phyloP scores from a whole-genome alignment of 2,329 filamentous ascomycete species.

The Rutstroemia sydowiana region DNA sequence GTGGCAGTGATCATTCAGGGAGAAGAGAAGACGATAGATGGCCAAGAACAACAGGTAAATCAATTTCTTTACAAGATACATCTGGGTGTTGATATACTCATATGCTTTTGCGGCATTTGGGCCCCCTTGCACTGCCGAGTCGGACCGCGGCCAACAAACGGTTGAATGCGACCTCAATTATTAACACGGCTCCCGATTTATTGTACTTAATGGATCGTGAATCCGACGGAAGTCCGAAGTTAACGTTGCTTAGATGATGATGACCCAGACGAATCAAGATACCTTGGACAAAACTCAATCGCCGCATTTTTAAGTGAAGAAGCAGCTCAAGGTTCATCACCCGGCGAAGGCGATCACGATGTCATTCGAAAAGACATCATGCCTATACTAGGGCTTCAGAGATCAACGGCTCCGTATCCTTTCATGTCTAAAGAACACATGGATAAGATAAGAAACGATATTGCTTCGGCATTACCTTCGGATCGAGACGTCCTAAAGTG shows the following conservation, averaged over 20 bases:
- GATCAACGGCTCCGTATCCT: slow-evolving; percentile 54
- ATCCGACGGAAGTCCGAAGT: slow-evolving; percentile 5
- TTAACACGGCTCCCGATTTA: background rate
- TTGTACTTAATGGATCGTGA: background rate
- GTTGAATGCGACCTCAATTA: too few relatives aligned
- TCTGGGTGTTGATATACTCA: background rate
- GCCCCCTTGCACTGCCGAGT: background rate
- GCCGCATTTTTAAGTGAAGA: slow-evolving; percentile 58
- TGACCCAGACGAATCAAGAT: slow-evolving; percentile 49
- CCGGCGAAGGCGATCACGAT: slow-evolving; percentile 40
- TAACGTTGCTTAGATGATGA: slow-evolving; percentile 37
- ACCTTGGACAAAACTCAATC: slow-evolving; percentile 61
- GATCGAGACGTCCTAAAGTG: slow-evolving; percentile 62
- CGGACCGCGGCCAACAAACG: too few relatives aligned
- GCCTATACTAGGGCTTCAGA: slow-evolving; percentile 58
- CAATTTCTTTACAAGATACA: background rate
- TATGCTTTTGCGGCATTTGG: background rate
- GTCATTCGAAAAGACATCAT: slow-evolving; percentile 56
- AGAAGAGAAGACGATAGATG: slow-evolving; percentile 27
- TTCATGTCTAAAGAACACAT: slow-evolving; percentile 59
- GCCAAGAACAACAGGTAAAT: slow-evolving; percentile 28
- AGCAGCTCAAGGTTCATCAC: slow-evolving; percentile 39
- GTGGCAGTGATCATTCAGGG: slow-evolving; percentile 23
- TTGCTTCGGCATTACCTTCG: slow-evolving; percentile 53
- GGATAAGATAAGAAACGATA: slow-evolving; percentile 52